These are phyloP conservation scores for Penicillium sp. DNA, from an alignment of 2,329 filamentous ascomycete genomes.

Conservation along the genomic window DNA sequence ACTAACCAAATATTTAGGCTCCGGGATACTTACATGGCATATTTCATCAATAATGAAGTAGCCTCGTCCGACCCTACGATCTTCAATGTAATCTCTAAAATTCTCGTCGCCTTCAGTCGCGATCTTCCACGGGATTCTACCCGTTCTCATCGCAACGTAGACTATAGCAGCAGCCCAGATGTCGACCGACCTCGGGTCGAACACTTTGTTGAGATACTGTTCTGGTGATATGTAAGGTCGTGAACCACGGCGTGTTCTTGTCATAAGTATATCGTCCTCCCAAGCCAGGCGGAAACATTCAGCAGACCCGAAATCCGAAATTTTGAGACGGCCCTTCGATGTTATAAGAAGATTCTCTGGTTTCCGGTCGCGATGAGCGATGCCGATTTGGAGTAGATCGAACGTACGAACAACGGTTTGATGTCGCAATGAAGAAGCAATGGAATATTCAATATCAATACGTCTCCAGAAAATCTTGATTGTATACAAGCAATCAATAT, in stretches of 20 bases:
- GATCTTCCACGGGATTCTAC: conserved; percentile 71
- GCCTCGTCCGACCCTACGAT: conserved; percentile 6
- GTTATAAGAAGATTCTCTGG: conserved; percentile 60
- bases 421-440: conserved; percentile 82
- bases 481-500: conserved; percentile 57
- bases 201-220: conserved; percentile 82
- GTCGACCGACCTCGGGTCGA: conserved; percentile 82
- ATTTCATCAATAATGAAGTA: conserved; percentile 11
- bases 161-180: conserved; percentile 95
- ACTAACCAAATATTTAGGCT: neutral
- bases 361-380: conserved; percentile 62
- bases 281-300: conserved; percentile 95
- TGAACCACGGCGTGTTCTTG: conserved; percentile 83
- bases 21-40: conserved; percentile 1
- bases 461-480: conserved; percentile 71
- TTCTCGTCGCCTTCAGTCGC: conserved; percentile 6
- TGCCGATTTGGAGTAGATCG: conserved; percentile 68
- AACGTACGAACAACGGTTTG: conserved; percentile 89
- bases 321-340: conserved; percentile 57
- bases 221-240: conserved; percentile 88
- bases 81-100: conserved; percentile 9
- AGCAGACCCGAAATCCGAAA: conserved; percentile 64
- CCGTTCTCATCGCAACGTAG: conserved; percentile 93
- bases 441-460: conserved; percentile 85
- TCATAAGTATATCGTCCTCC: conserved; percentile 89